Evolutionary conservation across 2,329 filamentous ascomycete species (phyloP), one percentile per base, ranked within the genome.

Genomic region (Fusarium veterinarium): DNA sequence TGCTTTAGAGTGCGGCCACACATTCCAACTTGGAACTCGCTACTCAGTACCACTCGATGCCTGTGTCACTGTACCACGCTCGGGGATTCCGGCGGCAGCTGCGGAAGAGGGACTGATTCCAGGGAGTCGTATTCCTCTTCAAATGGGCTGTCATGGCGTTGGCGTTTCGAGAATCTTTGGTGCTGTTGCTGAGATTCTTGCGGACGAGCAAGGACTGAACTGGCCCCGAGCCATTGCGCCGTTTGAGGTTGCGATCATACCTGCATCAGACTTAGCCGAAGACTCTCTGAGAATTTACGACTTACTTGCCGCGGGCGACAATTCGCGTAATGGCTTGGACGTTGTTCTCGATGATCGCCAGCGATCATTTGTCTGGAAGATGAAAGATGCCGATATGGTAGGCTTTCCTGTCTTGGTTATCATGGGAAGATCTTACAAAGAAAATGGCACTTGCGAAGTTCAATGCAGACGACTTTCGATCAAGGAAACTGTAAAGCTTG

Each of bases 101-200:
- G 44, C 35, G 8, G 31, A 64, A 12, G 73, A 73, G 41, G 67
- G 61, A 12, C 33, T 76, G 8, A 30, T 51, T 10, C 76, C 78
- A 25, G 75, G 75, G 16, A 74, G 73, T 33, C 75, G 69, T 6
- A 85, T 90, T 0, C 86, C 91, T 0, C 87, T 97, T 77, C 90
- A 97, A 73, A 99, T 99, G 96, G 96, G 96, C 61, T 99, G 96
- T 80, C 94, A 98, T 79, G 96, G 96, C 2, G 97, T 99, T 69
- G 96, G 96, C 4, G 90, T 99, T 23, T 97, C 95, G 9, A 92
- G 96, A 48, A 91, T 99, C 76, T 91, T 99, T 69, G 95, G 92
- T 13, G 94, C 96, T 3, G 90, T 96, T 2, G 95, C 95, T 3
- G 92, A 95, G 71, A 88, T 92, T 42, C 85, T 94, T 14, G 87